Evolutionary conservation across 805 yeast genomes (phyloP), one percentile per base, ranked within the genome.

Genomic region (Yamadazyma scolyti): DNA sequence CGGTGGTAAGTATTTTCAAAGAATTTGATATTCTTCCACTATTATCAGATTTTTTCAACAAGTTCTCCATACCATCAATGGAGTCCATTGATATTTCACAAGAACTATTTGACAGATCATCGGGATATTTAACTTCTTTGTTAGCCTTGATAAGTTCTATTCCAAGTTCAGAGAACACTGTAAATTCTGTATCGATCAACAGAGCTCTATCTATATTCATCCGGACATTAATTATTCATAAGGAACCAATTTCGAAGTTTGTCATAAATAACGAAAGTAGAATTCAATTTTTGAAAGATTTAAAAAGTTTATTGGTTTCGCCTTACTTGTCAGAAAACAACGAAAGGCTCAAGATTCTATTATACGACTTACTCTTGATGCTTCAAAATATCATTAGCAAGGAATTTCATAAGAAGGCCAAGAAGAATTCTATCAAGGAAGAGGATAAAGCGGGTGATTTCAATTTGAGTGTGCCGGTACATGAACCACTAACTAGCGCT

Each of bases 181-280:
- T 33, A 9, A 25, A 23, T 16, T 16, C 20, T 23, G 30, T 24
- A 13, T 27, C 34, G 10, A 25, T 30, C 16, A 28, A 41, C 23
- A 23, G 27, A 23, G 23, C 75, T 0, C 61, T 77, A 5, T 65
- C 73, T 6, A 58, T 76, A 16, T 64, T 74, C 37, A 57, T 78
- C 36, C 61, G 77, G 34, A 72, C 79, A 10, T 54, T 79, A n/a
- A 65, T 77, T 27, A 71, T 79, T 28, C 84, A 79, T 48, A 75
- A 74, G 44, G 50, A 56, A 3, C 64, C 72, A 12, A 52, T 79
- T 22, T 71, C 72, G 11, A 58, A 65, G 5, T 48, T 71, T n/a
- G 59, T 76, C 1, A 37, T 61, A 10, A 68, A 35, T 42, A 40
- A 40, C 46, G 38, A 65, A 48, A 52, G 48, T 54, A 68, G 69